A percentile compares a stretch with the other conserved stretches of the same genome.
Conservation (phyloP, 192 early-diverging fungal genomes). For the Coemansia sp. region DNA sequence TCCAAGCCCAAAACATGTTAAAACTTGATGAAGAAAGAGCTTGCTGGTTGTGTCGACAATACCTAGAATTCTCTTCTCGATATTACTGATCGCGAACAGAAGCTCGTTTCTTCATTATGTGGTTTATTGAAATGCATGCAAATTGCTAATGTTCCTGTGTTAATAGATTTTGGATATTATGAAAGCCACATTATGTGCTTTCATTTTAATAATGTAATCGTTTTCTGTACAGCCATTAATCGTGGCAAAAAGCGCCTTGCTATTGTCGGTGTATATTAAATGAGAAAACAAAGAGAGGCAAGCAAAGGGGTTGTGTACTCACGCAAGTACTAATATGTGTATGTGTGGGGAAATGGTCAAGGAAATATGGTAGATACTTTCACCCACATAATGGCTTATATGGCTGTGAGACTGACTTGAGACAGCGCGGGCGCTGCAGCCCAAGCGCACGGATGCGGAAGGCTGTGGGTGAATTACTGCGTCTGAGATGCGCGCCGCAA, state of each 20-base stretch:
- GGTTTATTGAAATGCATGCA: neutral
- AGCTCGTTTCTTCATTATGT: neutral
- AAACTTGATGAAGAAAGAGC: neutral
- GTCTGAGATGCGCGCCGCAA: neutral
- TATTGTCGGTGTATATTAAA: neutral
- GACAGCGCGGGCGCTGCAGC: conserved; percentile 4
- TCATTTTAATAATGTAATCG: conserved; percentile 11
- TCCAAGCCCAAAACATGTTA: neutral
- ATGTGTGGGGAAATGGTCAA: neutral
- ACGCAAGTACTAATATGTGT: neutral
- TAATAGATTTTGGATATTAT: neutral
- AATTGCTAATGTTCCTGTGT: neutral
- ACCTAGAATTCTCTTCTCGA: neutral
- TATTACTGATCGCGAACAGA: neutral
- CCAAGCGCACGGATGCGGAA: neutral
- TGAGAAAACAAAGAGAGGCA: neutral
- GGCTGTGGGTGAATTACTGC: conserved; percentile 7
- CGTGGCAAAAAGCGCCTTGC: conserved; percentile 14
- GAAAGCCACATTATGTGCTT: neutral
- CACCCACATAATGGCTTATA: neutral
- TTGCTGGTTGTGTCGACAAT: neutral
- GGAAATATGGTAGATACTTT: neutral
- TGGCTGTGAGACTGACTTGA: conserved; percentile 4
- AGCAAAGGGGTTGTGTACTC: neutral
- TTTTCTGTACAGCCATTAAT: neutral